Base-by-base conservation (phyloP, 768 basidiomycete genomes). In the Termitomyces sp. region DNA sequence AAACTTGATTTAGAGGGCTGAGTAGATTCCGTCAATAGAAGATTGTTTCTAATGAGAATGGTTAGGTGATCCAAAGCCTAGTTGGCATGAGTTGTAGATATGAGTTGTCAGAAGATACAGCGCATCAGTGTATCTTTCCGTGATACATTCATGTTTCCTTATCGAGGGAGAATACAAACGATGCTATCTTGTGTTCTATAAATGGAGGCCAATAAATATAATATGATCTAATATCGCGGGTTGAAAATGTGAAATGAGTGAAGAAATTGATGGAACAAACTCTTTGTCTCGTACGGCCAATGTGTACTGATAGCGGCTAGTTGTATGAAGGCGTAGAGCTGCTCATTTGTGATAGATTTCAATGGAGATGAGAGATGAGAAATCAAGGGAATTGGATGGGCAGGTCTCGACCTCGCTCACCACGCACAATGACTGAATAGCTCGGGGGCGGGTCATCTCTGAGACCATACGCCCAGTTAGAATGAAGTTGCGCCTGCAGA, bases 361-460 rank as follows among this genome's bases (percentile, higher is more conserved):
- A 54, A 25, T 54, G 5, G 14, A 40, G 38, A 40, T 5, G 15
- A 29, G 1, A 11, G 9, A 46, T 12, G 53, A 53, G 20, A 54
- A 10, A 42, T 42, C 8, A 55, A 17, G 12, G 25, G 14, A 31
- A 15, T 40, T n/a, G 38, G 9, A 29, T 29, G 52, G 38, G 2
- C 47, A 29, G 3, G 37, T 53, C 36, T 43, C 12, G 34, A 17
- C 10, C 4, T 57, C 20, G n/a, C 29, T 29, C 45, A 48, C 20
- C 9, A 37, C 32, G 55, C 25, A 51, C 40, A 25, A 45, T 40
- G 38, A 63, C 32, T 15, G 59, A 62, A 57, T 67, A 67, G 47
- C 61, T 63, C 3, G 67, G 67, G 17, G 65, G 67, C n/a, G 63
- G 64, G 20, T 68, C 67, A 12, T 68, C 59, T 47, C 64, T 61